These are phyloP conservation scores for Musa schizocarpa DNA, from an alignment of 176 grass and related monocot genomes.

Conservation along the genomic window DNA sequence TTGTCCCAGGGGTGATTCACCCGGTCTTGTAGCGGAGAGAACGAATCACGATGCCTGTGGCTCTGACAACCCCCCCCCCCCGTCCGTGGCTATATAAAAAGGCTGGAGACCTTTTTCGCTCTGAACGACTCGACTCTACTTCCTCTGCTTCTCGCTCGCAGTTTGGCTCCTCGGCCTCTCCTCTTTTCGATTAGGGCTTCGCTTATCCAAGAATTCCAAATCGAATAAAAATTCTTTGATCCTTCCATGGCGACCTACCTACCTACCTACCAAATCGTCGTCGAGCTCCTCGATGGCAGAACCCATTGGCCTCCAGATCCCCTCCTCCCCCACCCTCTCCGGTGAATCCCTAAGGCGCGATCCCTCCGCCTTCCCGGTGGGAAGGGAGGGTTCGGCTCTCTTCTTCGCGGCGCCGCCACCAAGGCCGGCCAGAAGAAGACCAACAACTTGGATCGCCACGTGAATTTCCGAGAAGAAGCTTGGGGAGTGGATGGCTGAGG, in stretches of 20 bases:
- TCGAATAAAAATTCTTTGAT: too few species aligned
- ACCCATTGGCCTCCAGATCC: conserved; percentile 54
- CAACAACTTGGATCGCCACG: conserved; percentile 90
- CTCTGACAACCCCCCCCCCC: too few species aligned
- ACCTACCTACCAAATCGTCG: conserved; percentile 40
- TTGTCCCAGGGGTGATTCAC: too few species aligned
- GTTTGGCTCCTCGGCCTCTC: too few species aligned
- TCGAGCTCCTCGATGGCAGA: conserved; percentile 62
- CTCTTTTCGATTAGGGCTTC: too few species aligned
- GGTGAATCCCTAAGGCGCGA: conserved; percentile 38
- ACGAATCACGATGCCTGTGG: too few species aligned
- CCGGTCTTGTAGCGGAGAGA: too few species aligned
- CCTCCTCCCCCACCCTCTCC: conserved; percentile 41
- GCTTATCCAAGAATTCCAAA: too few species aligned
- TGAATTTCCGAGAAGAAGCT: conserved; percentile 79
- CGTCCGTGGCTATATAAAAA: too few species aligned
- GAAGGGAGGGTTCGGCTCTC: conserved; percentile 86
- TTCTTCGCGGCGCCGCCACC: conserved; percentile 71
- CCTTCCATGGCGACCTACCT: conserved; percentile 23
- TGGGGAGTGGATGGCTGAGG: conserved; percentile 85
- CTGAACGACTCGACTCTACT: too few species aligned
- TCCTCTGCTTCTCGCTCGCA: too few species aligned
- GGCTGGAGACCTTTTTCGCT: rapidly evolving
- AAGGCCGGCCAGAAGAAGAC: conserved; percentile 93
- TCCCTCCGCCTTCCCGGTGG: conserved; percentile 65